Evolutionary conservation across 306 rosid genomes (phyloP), one percentile per base, ranked within the genome.

Genomic region (Quercus glauca): DNA sequence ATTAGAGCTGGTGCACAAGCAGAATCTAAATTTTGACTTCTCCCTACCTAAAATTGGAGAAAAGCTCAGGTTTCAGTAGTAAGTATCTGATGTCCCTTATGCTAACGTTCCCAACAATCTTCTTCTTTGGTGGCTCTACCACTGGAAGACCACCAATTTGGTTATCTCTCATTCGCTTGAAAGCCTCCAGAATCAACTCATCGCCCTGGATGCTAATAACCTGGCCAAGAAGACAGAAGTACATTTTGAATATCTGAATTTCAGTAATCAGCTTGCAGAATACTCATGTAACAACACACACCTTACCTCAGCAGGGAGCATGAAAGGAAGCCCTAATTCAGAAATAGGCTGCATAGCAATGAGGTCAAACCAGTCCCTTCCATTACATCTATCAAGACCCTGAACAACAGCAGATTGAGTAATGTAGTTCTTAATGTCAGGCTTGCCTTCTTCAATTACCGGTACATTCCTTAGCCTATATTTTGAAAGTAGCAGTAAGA

Each of bases 281-380:
- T 53, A 59, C 70, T 55, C 59, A 43, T 63, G 9, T 17, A 29
- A 20, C 28, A 26, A 23, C 31, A 55, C 37, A 59, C 83, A 69
- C 4, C 72, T 81, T 86, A 79, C 98, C 92, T 92, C 91, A 33
- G 83, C 76, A 19, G 87, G 29, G 41, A 93, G 51, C 95, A 90
- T 90, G 87, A 91, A 92, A 15, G 99, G 99, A 83, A 95, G 99
- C 82, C 98, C 99, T 21, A 92, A 69, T 68, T 88, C 92, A 37
- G 90, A 83, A 74, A 92, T 75, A 49, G 93, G 88, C 74, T 73
- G 81, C n/a, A 84, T 70, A 31, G 93, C 82, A 77, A 91, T 95
- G 83, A 90, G 80, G 76, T 90, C 99, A 68, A 92, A 95, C 99
- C 98, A 95, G 76, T 95, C 99, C 84, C 94, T 86, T 84, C 97